Evolutionary conservation across 2,329 filamentous ascomycete genomes (phyloP), one percentile per base, ranked within the genome.

Genomic region (Plenodomus tracheiphilus): DNA sequence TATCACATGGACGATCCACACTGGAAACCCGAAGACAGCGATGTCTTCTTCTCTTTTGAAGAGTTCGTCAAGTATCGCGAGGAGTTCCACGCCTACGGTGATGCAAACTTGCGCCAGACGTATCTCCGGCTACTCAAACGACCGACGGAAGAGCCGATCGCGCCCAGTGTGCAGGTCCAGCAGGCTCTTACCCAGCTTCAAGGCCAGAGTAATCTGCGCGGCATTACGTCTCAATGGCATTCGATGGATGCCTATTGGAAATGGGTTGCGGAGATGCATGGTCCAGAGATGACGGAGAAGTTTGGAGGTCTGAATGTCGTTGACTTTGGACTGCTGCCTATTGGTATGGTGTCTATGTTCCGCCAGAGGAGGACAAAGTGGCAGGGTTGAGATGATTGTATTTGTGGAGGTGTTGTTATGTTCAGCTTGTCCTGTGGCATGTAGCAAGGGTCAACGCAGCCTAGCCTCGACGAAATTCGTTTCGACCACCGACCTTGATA

Each of bases 181-280:
- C 53, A 65, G n/a, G 65, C 65, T 2, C 18, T 64, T 15, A 39
- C 47, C 5, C 56, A 63, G 2, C 52, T 70, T 9, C 21, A 36
- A 2, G 57, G 48, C 2, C 63, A 59, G 43, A 52, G 21, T 19
- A 65, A 64, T 17, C 36, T 67, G 25, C 54, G 53, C 8, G 63
- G 66, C 13, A 68, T 69, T 20, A 53, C 47, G 1, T 15, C 44
- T 9, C 6, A 56, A 10, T 69, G 64, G 67, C 4, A 40, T 13
- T 17, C 5, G 3, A 72, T 72, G 69, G 56, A 68, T 19, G 55
- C 63, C 6, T 72, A 72, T 41, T 71, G 67, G 67, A 71, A 66
- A 43, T 72, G 69, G 65, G 55, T 70, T 38, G 57, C 64, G n/a
- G 61, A 70, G 48, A 63, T 71, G 62, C 71, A 73, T 48, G 68